Evolutionary conservation across 2,329 filamentous ascomycete genomes (phyloP).

Genomic region (Zarea fungicola): DNA sequence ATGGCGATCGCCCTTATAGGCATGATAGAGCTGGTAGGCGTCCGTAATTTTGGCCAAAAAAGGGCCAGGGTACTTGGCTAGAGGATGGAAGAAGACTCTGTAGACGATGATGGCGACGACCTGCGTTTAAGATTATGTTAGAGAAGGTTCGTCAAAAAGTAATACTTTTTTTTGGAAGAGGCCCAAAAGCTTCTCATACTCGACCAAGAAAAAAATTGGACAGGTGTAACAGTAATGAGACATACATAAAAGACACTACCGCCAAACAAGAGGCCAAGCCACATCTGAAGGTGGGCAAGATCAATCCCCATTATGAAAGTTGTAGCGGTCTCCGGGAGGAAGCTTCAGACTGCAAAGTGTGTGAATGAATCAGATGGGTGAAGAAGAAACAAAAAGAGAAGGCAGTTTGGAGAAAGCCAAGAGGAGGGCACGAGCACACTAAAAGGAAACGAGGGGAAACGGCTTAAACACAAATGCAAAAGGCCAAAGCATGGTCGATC

Average conservation of each 20-base stretch:
- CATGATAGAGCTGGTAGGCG: slow-evolving; percentile 64
- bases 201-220: not conserved
- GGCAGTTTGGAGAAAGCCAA: not conserved
- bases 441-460: slow-evolving; percentile 4
- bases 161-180: too few relatives aligned
- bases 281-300: slow-evolving; percentile 33
- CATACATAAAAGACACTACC: slow-evolving; percentile 38
- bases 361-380: not conserved
- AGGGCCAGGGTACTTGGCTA: slow-evolving; percentile 61
- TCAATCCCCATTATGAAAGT: slow-evolving; percentile 23
- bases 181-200: not conserved
- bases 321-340: not conserved
- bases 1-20: slow-evolving; percentile 69
- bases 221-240: too few relatives aligned
- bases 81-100: slow-evolving; percentile 57
- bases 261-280: slow-evolving; percentile 33
- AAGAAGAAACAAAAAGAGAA: not conserved
- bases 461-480: not conserved
- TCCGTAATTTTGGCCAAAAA: slow-evolving; percentile 59
- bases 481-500: slow-evolving; percentile 4
- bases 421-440: slow-evolving; percentile 5
- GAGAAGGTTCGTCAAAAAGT: too few relatives aligned
- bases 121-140: slow-evolving; percentile 22
- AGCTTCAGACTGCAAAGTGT: not conserved
- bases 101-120: slow-evolving; percentile 43